Conservation (phyloP, 768 basidiomycete genomes). For the Scleroderma bovista region DNA sequence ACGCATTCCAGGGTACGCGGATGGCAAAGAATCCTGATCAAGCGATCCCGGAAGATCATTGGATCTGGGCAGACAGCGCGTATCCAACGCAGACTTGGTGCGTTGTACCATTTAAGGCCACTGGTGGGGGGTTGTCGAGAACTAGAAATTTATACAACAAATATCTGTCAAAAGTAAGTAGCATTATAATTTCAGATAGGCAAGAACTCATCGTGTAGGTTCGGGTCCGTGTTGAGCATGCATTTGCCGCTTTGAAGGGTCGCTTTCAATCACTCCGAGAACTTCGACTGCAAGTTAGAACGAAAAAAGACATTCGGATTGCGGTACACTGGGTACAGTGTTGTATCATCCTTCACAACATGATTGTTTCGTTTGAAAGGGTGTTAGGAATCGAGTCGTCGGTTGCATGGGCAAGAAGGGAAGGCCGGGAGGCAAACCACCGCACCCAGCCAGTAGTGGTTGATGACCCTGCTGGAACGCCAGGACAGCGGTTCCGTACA, state of each 20-base stretch:
- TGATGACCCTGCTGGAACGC: neutral
- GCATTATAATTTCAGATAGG: neutral
- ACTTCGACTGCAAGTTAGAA: neutral
- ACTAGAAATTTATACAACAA: neutral
- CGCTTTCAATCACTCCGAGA: neutral
- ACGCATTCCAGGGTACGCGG: neutral
- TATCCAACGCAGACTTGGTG: neutral
- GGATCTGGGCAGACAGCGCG: neutral
- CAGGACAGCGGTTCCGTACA: neutral
- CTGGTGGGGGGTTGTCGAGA: neutral
- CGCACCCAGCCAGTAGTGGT: neutral
- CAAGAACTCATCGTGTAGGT: neutral
- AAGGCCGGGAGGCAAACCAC: neutral
- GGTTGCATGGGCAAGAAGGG: neutral
- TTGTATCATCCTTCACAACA: neutral
- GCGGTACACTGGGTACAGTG: neutral
- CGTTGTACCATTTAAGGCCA: slow-evolving; percentile 9
- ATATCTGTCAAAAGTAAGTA: neutral
- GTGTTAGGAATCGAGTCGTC: neutral
- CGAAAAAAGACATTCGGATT: neutral
- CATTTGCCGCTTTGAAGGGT: too few species aligned
- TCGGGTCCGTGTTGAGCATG: neutral
- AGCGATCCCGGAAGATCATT: neutral
- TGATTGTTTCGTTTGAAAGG: neutral
- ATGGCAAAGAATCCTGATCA: neutral